Percentiles rank a stretch among this genome's conserved stretches.
These are phyloP conservation scores for Hyphopichia pseudoburtonii DNA, from an alignment of 1,139 yeast species.

Conservation along the genomic window DNA sequence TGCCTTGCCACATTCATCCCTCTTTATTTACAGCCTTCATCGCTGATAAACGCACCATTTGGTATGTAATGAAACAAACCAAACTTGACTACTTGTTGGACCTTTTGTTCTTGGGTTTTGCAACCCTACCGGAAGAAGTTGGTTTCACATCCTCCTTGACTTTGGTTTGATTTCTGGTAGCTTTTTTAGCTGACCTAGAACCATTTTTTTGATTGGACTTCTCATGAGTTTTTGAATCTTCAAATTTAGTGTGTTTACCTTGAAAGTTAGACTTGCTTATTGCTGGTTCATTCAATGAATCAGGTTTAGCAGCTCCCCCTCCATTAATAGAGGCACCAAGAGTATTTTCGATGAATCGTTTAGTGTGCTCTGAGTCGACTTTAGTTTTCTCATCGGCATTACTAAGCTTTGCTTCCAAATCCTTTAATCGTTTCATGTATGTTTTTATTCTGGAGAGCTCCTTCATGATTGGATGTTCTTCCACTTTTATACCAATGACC, in stretches of 20 bases:
- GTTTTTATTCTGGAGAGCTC: conserved; percentile 71
- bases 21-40: too few relatives aligned
- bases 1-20: too few relatives aligned
- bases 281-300: conserved; percentile 45
- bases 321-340: conserved; percentile 36
- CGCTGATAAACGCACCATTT: too few relatives aligned
- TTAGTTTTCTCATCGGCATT: conserved; percentile 17
- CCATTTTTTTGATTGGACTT: too few relatives aligned
- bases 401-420: conserved; percentile 27
- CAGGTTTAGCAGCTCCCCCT: conserved; percentile 30
- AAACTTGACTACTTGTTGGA: not conserved
- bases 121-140: conserved; percentile 6
- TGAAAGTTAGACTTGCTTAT: conserved; percentile 57
- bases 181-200: too few relatives aligned
- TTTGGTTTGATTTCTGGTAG: not conserved
- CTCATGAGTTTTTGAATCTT: conserved; percentile 16
- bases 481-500: conserved; percentile 57
- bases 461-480: conserved; percentile 60
- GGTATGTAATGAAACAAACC: too few relatives aligned
- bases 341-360: conserved; percentile 45
- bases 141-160: not conserved
- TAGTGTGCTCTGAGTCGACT: conserved; percentile 36
- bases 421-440: conserved; percentile 63
- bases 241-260: conserved; percentile 61
- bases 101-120: conserved; percentile 6